Base-by-base conservation (phyloP, 2,329 filamentous ascomycete genomes). In the Alternaria sp. region DNA sequence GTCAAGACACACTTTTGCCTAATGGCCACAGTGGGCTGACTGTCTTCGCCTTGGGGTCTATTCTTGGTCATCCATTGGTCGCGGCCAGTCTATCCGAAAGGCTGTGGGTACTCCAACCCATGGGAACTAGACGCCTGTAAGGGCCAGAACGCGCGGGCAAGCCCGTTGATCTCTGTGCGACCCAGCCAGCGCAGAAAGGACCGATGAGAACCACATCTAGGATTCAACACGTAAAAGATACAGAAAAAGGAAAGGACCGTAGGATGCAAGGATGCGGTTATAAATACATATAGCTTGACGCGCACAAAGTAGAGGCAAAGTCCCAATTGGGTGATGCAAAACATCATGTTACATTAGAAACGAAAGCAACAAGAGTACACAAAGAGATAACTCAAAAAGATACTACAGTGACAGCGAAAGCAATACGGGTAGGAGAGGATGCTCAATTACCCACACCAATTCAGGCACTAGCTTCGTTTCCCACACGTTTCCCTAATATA, bases 331-430 rank as follows among this genome's bases (percentile, higher is more conserved):
- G 23, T 8, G n/a, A 51, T 23, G 33, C 29, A 51, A 37, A 17
- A 53, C 40, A 50, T 55, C 54, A 62, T 58, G 59, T 53, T 64
- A 64, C 59, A 60, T 62, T 55, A 40, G 17, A 24, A 41, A 51
- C 39, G 37, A 59, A 37, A 28, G 21, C 24, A 40, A 55, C 33
- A 29, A 40, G 17, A 24, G 23, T 34, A 45, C 23, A 34, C 13
- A 37, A 45, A 36, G n/a, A 33, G 39, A 45, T 21, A 49, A 23
- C 36, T 36, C 34, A 34, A 44, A 44, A 49, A 46, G 37, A 14
- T 49, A 46, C 8, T 52, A 40, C 29, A 34, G 40, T 48, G 40
- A 60, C 28, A 51, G 59, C 33, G 34, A 51, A 42, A 40, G 48
- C 39, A 36, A 49, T 28, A 39, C 33, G 45, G 23, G 13, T 51